These are phyloP conservation scores for Cephaloascus albidus DNA, from an alignment of 805 yeast species.

Conservation along the genomic window DNA sequence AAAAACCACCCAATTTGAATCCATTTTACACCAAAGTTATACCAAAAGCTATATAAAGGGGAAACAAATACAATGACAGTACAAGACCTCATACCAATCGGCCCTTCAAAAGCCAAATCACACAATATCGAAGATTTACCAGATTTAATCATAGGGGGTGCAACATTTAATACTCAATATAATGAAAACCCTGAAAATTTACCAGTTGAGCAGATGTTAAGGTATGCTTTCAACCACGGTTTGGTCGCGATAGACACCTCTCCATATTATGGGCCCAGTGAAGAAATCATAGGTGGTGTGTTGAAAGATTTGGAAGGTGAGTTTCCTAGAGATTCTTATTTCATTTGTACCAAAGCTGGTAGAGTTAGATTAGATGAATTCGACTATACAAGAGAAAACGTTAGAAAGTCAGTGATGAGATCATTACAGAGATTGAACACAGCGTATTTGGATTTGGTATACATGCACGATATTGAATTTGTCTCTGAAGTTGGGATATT, in stretches of 20 bases:
- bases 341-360: conserved; percentile 82
- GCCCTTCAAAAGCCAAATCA: background rate
- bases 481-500: conserved; percentile 42
- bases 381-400: conserved; percentile 58
- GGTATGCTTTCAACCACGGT: conserved; percentile 56
- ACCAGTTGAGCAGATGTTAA: conserved; percentile 49
- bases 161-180: conserved; percentile 77
- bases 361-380: conserved; percentile 59
- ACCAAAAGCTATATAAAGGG: too few relatives aligned
- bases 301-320: conserved; percentile 20
- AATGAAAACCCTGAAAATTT: conserved; percentile 55
- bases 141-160: conserved; percentile 77
- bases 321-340: conserved; percentile 52
- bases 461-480: conserved; percentile 87
- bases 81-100: background rate
- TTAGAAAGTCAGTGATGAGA: conserved; percentile 54
- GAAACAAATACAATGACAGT: background rate
- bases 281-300: conserved; percentile 61
- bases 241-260: conserved; percentile 81
- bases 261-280: conserved; percentile 90
- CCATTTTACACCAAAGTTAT: too few relatives aligned
- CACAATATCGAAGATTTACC: conserved; percentile 24
- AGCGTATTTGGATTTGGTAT: conserved; percentile 67
- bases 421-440: conserved; percentile 63
- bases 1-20: too few relatives aligned